These are phyloP conservation scores for Rozella allomycis DNA, from an alignment of 371 early-diverging fungal species.

Conservation along the genomic window DNA sequence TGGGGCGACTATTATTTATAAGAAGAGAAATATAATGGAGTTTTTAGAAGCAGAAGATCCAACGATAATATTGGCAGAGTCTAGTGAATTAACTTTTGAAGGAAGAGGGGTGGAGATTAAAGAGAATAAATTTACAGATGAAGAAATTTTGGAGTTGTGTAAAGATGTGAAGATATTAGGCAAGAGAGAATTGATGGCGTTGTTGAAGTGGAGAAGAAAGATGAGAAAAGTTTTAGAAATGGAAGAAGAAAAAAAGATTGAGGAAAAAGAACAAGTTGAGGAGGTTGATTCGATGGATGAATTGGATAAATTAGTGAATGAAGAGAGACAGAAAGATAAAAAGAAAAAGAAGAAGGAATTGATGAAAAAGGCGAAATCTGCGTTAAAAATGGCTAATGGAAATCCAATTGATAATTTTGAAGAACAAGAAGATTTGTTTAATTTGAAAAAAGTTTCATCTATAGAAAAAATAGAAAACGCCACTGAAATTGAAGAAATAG, in stretches of 20 bases:
- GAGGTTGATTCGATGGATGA: slow-evolving; percentile 11
- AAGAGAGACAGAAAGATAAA: slow-evolving; percentile 32
- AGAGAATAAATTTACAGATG: slow-evolving; percentile 44
- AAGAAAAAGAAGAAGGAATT: slow-evolving; percentile 35
- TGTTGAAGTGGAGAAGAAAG: slow-evolving; percentile 66
- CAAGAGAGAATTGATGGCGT: slow-evolving; percentile 63
- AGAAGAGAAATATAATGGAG: slow-evolving; percentile 40
- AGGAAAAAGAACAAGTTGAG: slow-evolving; percentile 20
- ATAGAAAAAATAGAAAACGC: neutral
- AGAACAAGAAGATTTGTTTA: too few species aligned
- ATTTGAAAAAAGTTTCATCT: too few species aligned
- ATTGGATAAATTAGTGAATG: slow-evolving; percentile 31
- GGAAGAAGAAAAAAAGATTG: slow-evolving; percentile 10
- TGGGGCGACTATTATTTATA: slow-evolving; percentile 65
- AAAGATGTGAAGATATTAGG: slow-evolving; percentile 79
- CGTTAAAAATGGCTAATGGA: too few species aligned
- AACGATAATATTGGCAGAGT: slow-evolving; percentile 42
- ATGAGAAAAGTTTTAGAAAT: slow-evolving; percentile 37
- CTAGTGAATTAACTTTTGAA: slow-evolving; percentile 47
- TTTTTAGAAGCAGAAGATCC: slow-evolving; percentile 58
- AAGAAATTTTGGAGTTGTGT: slow-evolving; percentile 50
- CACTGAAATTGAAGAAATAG: neutral
- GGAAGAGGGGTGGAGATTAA: slow-evolving; percentile 22
- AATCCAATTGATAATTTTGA: too few species aligned
- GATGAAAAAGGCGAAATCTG: slow-evolving; percentile 60